These are phyloP conservation scores for Xerocomus amazonicus DNA, from an alignment of 1,284 basidiomycete genomes.

Conservation along the genomic window DNA sequence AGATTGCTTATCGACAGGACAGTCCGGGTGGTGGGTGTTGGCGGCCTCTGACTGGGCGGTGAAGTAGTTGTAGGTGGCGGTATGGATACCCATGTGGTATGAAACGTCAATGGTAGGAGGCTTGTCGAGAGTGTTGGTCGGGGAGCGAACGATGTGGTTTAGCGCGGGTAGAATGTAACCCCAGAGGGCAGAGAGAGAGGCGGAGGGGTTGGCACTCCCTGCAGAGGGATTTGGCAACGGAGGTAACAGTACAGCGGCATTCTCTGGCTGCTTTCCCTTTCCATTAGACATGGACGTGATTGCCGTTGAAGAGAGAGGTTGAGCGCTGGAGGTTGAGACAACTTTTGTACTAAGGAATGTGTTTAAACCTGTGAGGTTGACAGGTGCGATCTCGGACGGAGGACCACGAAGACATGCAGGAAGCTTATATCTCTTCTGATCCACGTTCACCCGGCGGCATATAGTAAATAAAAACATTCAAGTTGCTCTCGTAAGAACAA, in stretches of 20 bases:
- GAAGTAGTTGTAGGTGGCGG: slow-evolving; percentile 77
- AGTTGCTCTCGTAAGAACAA: no score
- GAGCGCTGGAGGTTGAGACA: slow-evolving; percentile 3
- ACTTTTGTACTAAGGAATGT: not conserved
- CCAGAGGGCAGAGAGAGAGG: slow-evolving; percentile 67
- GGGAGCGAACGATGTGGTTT: slow-evolving; percentile 67
- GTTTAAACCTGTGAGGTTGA: not conserved
- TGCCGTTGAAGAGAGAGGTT: not conserved
- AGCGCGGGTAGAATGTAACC: slow-evolving; percentile 69
- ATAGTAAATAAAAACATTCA: no score
- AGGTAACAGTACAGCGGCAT: slow-evolving; percentile 21
- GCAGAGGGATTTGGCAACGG: slow-evolving; percentile 53
- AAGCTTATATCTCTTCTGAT: no score
- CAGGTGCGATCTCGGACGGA: not conserved
- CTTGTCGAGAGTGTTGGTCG: slow-evolving; percentile 54
- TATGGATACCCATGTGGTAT: slow-evolving; percentile 73
- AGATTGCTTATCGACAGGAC: slow-evolving; percentile 18
- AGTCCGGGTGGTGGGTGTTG: slow-evolving; percentile 23
- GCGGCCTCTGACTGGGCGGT: slow-evolving; percentile 54
- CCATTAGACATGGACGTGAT: slow-evolving; percentile 25
- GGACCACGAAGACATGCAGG: no score
- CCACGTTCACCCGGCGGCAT: no score
- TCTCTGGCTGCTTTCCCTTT: slow-evolving; percentile 30
- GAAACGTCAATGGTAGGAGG: slow-evolving; percentile 66
- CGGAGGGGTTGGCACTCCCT: slow-evolving; percentile 68